These are phyloP conservation scores for Cydonia oblonga DNA, from an alignment of 331 rosid species.

Conservation along the genomic window DNA sequence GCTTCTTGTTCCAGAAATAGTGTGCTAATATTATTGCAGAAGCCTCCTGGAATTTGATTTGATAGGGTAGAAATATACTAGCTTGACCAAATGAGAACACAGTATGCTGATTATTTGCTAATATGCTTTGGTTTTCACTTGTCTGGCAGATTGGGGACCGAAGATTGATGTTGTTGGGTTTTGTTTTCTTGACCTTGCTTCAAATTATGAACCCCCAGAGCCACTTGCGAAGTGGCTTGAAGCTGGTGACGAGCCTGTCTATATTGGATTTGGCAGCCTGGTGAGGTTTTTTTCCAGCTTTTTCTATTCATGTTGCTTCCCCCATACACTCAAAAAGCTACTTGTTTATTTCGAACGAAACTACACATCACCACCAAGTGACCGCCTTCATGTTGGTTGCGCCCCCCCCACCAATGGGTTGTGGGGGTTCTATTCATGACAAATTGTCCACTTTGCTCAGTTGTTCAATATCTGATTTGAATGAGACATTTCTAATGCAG, in stretches of 20 bases:
- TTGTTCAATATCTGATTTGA: neutral
- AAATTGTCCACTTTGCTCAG: neutral
- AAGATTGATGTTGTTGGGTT: slow-evolving; percentile 86
- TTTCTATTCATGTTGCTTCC: neutral
- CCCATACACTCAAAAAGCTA: neutral
- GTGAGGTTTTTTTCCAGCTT: slow-evolving; percentile 33
- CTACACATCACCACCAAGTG: neutral
- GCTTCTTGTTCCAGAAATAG: neutral
- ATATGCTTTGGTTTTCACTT: slow-evolving; percentile 13
- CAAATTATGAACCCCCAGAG: slow-evolving; percentile 63
- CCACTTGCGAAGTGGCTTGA: slow-evolving; percentile 68
- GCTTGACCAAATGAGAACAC: neutral
- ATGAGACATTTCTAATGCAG: neutral
- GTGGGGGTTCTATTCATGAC: neutral
- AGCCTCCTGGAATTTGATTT: neutral
- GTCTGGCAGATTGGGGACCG: slow-evolving; percentile 83
- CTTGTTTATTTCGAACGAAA: neutral
- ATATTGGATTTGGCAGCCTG: slow-evolving; percentile 95
- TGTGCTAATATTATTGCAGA: neutral
- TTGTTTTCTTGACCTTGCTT: slow-evolving; percentile 97
- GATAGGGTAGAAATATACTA: neutral
- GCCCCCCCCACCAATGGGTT: neutral
- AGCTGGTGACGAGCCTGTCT: slow-evolving; percentile 64
- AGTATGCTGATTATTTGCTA: neutral
- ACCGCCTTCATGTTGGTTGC: neutral